Base-by-base conservation (phyloP, 495 filamentous ascomycete species). In the Hyphodiscus hymeniophilus region DNA sequence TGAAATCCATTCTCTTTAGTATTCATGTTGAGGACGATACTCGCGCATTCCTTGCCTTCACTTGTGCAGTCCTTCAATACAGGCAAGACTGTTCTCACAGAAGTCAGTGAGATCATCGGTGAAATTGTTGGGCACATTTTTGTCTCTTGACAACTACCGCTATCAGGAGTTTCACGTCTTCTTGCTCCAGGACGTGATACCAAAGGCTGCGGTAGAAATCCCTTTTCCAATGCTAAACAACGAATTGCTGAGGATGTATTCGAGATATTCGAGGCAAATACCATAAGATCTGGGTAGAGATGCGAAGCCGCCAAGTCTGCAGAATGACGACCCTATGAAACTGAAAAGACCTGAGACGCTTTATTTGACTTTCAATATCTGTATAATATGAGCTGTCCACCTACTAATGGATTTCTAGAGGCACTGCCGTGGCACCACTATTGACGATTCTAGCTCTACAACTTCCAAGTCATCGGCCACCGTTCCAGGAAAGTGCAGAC, bases 291-390 rank as follows among this genome's bases (percentile, higher is more conserved):
- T 45, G 12, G 18, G 33, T 13, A 3, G 13, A 33, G 46, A 52
- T 61, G 51, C 59, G 50, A 63, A 70, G 56, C 67, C 67, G 66
- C 58, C 45, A 48, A 54, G 59, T 52, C 48, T 52, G 63, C 66
- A 70, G 63, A 55, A 51, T 69, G 70, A 70, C 54, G 64, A 64
- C 55, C 58, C 45, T 48, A 45, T 57, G 58, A 62, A 65, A 73
- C 71, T 75, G 71, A 75, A 74, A 75, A 75, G 72, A 75, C 63
- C 70, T 75, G 72, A 75, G 70, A 68, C 66, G 33, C 24, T 52
- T 24, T 35, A 2, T 15, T 3, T 31, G 3, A 10, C 12, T 32
- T 10, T 2, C 38, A 2, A 3, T n/a, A n/a, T n/a, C n/a, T n/a
- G n/a, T n/a, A n/a, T n/a, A n/a, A n/a, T n/a, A n/a, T n/a, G n/a